These are phyloP conservation scores for Gracilaria gracilis DNA, from an alignment of 23 red algal species.

Conservation along the genomic window DNA sequence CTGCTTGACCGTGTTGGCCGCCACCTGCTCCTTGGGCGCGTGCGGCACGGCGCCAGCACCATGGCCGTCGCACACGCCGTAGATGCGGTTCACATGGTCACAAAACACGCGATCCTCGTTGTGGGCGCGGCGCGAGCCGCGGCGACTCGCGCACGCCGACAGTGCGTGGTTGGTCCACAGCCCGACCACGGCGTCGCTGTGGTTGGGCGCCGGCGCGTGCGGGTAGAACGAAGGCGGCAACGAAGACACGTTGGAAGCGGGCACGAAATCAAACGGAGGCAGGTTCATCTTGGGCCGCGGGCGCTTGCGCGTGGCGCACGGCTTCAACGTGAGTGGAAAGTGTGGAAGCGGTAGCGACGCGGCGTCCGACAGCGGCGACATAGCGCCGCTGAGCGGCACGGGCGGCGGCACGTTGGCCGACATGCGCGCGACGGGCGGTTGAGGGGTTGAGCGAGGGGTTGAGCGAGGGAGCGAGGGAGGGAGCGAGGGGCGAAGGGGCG, in stretches of 20 bases:
- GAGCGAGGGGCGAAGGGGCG: not conserved
- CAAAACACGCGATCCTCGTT: constrained; percentile 57
- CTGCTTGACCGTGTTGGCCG: constrained; percentile 5
- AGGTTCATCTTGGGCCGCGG: constrained; percentile 3
- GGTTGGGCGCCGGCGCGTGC: not conserved
- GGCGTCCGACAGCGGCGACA: not conserved
- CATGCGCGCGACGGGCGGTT: not conserved
- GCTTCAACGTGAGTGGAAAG: not conserved
- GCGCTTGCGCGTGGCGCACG: not conserved
- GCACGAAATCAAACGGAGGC: constrained; percentile 7
- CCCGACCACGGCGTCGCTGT: not conserved
- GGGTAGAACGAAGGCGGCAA: constrained; percentile 21
- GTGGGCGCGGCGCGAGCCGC: constrained; percentile 12
- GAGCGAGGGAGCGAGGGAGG: not conserved
- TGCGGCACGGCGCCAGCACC: constrained; percentile 7
- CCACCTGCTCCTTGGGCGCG: constrained; percentile 3
- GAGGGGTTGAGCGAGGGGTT: not conserved
- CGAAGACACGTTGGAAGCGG: constrained; percentile 11
- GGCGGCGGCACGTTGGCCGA: constrained; percentile 7
- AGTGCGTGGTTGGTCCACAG: constrained; percentile 21
- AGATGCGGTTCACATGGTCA: constrained; percentile 10
- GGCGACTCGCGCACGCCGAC: constrained; percentile 30
- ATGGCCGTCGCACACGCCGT: constrained; percentile 62
- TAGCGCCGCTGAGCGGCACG: not conserved
- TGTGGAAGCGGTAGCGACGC: not conserved